Percentiles rank a stretch among this genome's conserved stretches.
Conservation (phyloP, 1,284 basidiomycete genomes). For the Cronartium quercuum region DNA sequence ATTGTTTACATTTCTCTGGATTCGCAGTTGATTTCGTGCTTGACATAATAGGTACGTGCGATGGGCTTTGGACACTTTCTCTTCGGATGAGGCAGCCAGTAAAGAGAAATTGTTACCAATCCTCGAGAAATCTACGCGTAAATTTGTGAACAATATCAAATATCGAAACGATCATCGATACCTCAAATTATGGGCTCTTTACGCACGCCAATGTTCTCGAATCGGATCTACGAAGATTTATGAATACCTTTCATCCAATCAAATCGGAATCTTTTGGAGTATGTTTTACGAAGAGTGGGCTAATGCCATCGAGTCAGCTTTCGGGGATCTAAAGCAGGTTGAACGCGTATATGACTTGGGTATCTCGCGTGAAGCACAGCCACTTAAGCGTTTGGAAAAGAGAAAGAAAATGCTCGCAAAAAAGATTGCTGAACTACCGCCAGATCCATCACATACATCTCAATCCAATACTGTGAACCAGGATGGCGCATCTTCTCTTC, state of each 20-base stretch:
- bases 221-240: conserved; percentile 58
- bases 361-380: conserved; percentile 46
- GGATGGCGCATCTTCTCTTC: neutral
- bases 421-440: conserved; percentile 2
- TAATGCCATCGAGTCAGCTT: conserved; percentile 58
- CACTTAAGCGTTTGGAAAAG: conserved; percentile 47
- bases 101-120: conserved; percentile 58
- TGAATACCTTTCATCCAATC: conserved; percentile 64
- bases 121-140: conserved; percentile 67
- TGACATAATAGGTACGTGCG: conserved; percentile 48
- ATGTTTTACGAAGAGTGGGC: conserved; percentile 83
- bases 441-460: neutral
- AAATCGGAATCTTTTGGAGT: conserved; percentile 71
- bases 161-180: conserved; percentile 84
- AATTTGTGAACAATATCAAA: conserved; percentile 68
- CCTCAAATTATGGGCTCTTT: conserved; percentile 77
- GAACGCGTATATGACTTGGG: conserved; percentile 40
- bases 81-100: conserved; percentile 44
- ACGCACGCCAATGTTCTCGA: conserved; percentile 61
- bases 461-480: neutral
- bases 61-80: conserved; percentile 49
- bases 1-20: too few species aligned
- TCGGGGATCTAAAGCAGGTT: neutral
- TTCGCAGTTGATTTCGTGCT: conserved; percentile 41
- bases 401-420: conserved; percentile 29